Conservation (phyloP, 2,329 filamentous ascomycete species). For the Cladobotryum mycophilum region DNA sequence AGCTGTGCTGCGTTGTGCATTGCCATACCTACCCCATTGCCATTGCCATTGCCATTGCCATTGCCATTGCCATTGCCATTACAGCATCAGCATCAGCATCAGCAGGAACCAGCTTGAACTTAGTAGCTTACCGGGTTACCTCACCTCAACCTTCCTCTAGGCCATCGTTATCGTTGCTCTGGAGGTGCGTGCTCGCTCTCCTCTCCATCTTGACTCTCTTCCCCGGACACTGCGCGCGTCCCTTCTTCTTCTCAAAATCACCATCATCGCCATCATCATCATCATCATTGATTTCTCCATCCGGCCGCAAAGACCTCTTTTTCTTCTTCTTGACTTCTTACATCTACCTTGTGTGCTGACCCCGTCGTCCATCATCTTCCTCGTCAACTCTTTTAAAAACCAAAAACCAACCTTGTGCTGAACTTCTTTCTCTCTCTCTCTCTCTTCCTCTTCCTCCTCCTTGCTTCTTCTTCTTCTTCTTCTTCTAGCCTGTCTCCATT, state of each 20-base stretch:
- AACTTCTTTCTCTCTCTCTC: neutral
- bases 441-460: slow-evolving; percentile 3
- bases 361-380: too few species aligned
- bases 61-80: neutral
- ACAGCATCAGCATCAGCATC: neutral
- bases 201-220: too few species aligned
- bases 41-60: neutral
- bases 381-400: too few species aligned
- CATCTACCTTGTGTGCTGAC: too few species aligned
- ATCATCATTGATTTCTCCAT: slow-evolving; percentile 7
- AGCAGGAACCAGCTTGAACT: neutral
- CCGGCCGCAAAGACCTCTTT: neutral
- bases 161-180: neutral
- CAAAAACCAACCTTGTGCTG: neutral
- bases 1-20: neutral
- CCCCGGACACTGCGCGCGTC: too few species aligned
- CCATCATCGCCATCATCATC: too few species aligned
- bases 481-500: neutral
- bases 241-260: too few species aligned
- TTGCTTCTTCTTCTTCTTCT: slow-evolving; percentile 6
- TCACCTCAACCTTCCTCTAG: neutral
- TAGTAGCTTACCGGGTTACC: neutral
- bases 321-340: too few species aligned
- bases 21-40: neutral
- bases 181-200: too few species aligned